phyloP scores from a whole-genome alignment of 495 filamentous ascomycete genomes.

The Sordaria brevicollis region DNA sequence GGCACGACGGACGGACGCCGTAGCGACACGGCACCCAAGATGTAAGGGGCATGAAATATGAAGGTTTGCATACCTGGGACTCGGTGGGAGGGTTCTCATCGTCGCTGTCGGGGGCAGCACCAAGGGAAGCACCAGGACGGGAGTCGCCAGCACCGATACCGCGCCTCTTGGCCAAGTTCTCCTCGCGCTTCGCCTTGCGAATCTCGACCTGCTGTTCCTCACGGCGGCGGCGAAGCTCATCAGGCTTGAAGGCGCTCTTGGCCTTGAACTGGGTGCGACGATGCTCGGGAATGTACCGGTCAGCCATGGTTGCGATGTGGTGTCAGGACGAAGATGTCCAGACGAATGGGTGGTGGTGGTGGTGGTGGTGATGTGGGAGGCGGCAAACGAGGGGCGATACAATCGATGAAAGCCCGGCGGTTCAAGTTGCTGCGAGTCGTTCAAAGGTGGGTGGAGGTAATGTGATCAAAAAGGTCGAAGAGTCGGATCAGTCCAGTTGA shows the following conservation, averaged over 20 bases:
- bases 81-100: conserved; percentile 92
- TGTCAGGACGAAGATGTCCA: conserved; percentile 9
- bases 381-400: conserved; percentile 1
- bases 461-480: conserved; percentile 34
- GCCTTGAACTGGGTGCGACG: conserved; percentile 99
- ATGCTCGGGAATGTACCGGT: conserved; percentile 99
- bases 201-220: conserved; percentile 99
- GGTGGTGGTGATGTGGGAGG: conserved; percentile 27
- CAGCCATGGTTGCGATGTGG: conserved; percentile 64
- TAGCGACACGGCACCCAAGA: neutral
- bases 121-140: conserved; percentile 76
- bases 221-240: conserved; percentile 95
- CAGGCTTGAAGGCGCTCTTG: conserved; percentile 94
- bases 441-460: conserved; percentile 31
- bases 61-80: conserved; percentile 71
- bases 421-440: conserved; percentile 23
- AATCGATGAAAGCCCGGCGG: neutral
- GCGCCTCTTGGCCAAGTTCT: conserved; percentile 95
- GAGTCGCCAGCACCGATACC: conserved; percentile 72
- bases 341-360: conserved; percentile 19
- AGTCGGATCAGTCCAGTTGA: conserved; percentile 38
- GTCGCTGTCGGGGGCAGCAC: conserved; percentile 87
- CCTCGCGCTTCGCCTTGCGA: conserved; percentile 92
- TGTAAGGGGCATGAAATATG: conserved; percentile 1
- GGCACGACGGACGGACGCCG: neutral